These are phyloP conservation scores for Thielaviopsis ethacetica DNA, from an alignment of 2,329 filamentous ascomycete species.

Conservation along the genomic window DNA sequence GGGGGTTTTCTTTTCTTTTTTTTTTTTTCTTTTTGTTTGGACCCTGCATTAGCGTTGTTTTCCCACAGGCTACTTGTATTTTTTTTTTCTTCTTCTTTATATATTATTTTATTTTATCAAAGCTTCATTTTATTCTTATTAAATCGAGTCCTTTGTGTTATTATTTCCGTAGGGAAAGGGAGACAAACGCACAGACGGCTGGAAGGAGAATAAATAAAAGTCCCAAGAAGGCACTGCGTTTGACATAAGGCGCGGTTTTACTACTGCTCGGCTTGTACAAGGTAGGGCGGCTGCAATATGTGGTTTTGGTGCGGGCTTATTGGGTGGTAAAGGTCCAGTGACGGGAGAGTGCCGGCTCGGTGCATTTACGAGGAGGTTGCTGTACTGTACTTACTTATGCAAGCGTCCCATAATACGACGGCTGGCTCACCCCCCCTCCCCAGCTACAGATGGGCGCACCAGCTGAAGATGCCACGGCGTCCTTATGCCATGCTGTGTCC, in stretches of 20 bases:
- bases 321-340: background rate
- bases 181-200: no score
- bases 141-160: background rate
- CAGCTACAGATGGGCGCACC: background rate
- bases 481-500: no score
- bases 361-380: background rate
- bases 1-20: background rate
- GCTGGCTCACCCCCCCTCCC: no score
- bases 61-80: background rate
- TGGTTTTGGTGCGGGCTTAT: no score
- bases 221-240: no score
- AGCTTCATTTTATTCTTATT: background rate
- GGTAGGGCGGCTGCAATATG: background rate
- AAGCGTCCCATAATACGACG: background rate
- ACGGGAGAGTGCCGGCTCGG: background rate
- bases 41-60: conserved; percentile 1
- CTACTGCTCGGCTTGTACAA: no score
- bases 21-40: background rate
- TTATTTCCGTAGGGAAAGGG: no score
- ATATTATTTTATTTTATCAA: background rate
- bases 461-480: background rate
- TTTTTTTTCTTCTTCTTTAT: background rate
- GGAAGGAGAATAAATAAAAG: no score
- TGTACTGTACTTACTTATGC: background rate
- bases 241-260: no score